Percentiles rank a stretch among this genome's conserved stretches.
Conservation (phyloP, 257 asterid species). For the Solanum ahanhuiri region DNA sequence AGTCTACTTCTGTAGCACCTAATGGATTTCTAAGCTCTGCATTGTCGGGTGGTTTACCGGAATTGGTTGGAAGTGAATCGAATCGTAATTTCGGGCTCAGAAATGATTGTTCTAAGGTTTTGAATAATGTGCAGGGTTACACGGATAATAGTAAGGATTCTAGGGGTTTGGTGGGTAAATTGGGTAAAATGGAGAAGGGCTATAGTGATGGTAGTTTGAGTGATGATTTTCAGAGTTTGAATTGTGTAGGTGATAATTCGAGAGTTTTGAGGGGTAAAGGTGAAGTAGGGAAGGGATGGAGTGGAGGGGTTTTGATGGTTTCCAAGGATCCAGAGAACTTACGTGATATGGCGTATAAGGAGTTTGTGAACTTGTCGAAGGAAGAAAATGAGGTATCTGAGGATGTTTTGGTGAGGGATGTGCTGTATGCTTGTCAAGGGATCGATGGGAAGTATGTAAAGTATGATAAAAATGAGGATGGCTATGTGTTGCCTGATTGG, state of each 20-base stretch:
- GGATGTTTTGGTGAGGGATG: conserved; percentile 85
- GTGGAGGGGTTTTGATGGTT: conserved; percentile 75
- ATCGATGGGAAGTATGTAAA: conserved; percentile 77
- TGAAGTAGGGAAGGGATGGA: conserved; percentile 38
- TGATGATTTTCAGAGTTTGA: conserved; percentile 29
- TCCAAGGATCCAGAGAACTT: conserved; percentile 74
- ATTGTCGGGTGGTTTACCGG: conserved; percentile 60
- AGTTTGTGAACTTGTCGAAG: conserved; percentile 53
- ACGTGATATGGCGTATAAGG: conserved; percentile 77
- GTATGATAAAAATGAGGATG: conserved; percentile 61
- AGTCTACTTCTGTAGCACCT: conserved; percentile 21
- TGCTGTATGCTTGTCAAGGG: conserved; percentile 91
- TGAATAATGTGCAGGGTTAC: background rate
- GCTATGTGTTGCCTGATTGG: conserved; percentile 51
- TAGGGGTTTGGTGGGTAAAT: conserved; percentile 15
- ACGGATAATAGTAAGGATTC: conserved; percentile 14
- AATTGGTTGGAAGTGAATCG: conserved; percentile 29
- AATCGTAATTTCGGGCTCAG: conserved; percentile 12
- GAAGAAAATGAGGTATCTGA: conserved; percentile 86
- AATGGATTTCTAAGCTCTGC: conserved; percentile 53
- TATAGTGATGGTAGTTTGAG: conserved; percentile 19
- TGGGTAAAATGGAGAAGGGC: conserved; percentile 24
- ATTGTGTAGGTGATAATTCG: conserved; percentile 27
- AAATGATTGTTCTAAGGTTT: background rate
- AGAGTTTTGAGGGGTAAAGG: conserved; percentile 35